These are phyloP conservation scores for Sarocladiaceae sp. DNA, from an alignment of 2,329 filamentous ascomycete genomes.

Conservation along the genomic window DNA sequence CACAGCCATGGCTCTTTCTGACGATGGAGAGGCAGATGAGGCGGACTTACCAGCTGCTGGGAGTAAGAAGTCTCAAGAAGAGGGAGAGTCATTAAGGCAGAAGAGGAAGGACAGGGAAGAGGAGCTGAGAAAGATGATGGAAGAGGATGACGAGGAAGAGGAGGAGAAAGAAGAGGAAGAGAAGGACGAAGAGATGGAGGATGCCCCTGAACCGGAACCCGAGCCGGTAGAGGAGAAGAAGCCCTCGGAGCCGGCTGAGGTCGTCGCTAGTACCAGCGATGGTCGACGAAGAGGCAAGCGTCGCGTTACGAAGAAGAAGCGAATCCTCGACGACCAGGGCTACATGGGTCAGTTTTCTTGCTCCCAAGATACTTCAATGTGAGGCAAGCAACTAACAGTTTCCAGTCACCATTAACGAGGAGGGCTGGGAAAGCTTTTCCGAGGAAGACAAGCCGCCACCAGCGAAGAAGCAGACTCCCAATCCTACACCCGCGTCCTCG, in stretches of 20 bases:
- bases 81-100: conserved; percentile 19
- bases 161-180: conserved; percentile 33
- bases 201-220: conserved; percentile 32
- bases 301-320: conserved; percentile 83
- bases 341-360: conserved; percentile 65
- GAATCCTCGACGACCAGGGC: conserved; percentile 80
- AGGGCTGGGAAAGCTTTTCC: conserved; percentile 87
- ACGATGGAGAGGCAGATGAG: conserved; percentile 37
- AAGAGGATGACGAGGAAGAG: conserved; percentile 43
- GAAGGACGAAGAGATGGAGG: conserved; percentile 37
- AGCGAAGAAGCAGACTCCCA: conserved; percentile 48
- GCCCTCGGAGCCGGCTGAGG: conserved; percentile 40
- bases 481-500: conserved; percentile 40
- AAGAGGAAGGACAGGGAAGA: conserved; percentile 34
- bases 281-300: conserved; percentile 73
- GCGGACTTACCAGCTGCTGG: conserved; percentile 26
- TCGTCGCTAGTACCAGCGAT: conserved; percentile 46
- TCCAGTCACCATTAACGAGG: conserved; percentile 79
- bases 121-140: conserved; percentile 38
- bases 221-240: conserved; percentile 32
- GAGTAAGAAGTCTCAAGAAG: conserved; percentile 19
- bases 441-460: conserved; percentile 69
- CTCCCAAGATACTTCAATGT: neutral
- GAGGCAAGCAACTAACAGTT: conserved; percentile 9
- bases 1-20: conserved; percentile 26